These are phyloP conservation scores for Arachnopeziza araneosa DNA, from an alignment of 2,329 filamentous ascomycete species.

Conservation along the genomic window DNA sequence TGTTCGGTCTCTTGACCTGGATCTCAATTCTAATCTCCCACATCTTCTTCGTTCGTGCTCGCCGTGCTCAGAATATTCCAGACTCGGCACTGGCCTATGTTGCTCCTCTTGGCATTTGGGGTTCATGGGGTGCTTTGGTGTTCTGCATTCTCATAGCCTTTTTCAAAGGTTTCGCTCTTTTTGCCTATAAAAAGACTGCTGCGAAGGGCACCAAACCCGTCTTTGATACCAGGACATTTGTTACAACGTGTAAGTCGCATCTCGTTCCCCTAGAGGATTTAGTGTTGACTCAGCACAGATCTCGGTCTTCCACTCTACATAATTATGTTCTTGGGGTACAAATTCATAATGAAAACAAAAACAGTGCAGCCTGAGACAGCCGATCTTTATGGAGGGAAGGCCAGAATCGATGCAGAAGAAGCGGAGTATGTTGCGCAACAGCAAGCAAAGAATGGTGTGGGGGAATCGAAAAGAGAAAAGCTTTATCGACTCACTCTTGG, in stretches of 20 bases:
- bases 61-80: conserved; percentile 53
- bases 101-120: conserved; percentile 66
- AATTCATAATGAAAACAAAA: conserved; percentile 38
- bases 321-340: conserved; percentile 51
- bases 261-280: not conserved
- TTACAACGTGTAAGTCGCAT: conserved; percentile 43
- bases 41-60: conserved; percentile 59
- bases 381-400: conserved; percentile 54
- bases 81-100: conserved; percentile 54
- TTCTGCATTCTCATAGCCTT: conserved; percentile 70
- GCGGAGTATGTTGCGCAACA: conserved; percentile 29
- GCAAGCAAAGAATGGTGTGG: conserved; percentile 15
- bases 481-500: conserved; percentile 23
- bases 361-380: conserved; percentile 43
- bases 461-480: conserved; percentile 20
- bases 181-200: conserved; percentile 56
- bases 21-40: conserved; percentile 58
- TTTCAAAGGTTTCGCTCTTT: conserved; percentile 72
- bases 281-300: conserved; percentile 24
- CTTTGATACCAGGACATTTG: conserved; percentile 60
- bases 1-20: conserved; percentile 29
- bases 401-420: conserved; percentile 54
- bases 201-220: conserved; percentile 36
- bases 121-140: conserved; percentile 61
- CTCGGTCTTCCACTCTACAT: conserved; percentile 58